Percentiles rank a stretch among this genome's conserved stretches.
These are phyloP conservation scores for Phytophthora europaea DNA, from an alignment of 352 stramenopile species.

Conservation along the genomic window DNA sequence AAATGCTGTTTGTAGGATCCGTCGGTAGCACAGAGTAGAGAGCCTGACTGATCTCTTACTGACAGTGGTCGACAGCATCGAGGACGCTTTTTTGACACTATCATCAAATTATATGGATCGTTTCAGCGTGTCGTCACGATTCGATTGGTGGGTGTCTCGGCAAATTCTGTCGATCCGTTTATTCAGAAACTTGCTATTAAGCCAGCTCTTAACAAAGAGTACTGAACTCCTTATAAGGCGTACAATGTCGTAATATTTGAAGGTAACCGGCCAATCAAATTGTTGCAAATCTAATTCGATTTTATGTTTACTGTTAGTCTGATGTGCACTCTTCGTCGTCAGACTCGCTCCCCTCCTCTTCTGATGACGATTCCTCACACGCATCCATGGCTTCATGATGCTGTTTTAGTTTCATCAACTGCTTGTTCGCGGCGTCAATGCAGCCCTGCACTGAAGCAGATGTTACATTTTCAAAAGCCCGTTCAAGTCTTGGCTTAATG, in stretches of 20 bases:
- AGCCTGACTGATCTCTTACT: too few relatives aligned
- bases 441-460: not conserved
- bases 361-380: not conserved
- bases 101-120: not conserved
- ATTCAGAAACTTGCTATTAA: not conserved
- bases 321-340: not conserved
- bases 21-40: too few relatives aligned
- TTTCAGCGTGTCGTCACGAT: not conserved
- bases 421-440: not conserved
- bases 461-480: not conserved
- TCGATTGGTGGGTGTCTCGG: not conserved
- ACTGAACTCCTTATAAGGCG: not conserved
- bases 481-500: not conserved
- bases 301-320: not conserved
- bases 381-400: not conserved
- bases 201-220: not conserved
- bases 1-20: too few relatives aligned
- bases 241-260: not conserved
- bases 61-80: not conserved
- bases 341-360: not conserved
- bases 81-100: not conserved
- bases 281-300: not conserved
- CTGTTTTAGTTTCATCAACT: not conserved
- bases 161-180: not conserved
- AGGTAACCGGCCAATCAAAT: not conserved